These are phyloP conservation scores for Lichtheimia hyalospora DNA, from an alignment of 371 early-diverging fungal species.

Conservation along the genomic window DNA sequence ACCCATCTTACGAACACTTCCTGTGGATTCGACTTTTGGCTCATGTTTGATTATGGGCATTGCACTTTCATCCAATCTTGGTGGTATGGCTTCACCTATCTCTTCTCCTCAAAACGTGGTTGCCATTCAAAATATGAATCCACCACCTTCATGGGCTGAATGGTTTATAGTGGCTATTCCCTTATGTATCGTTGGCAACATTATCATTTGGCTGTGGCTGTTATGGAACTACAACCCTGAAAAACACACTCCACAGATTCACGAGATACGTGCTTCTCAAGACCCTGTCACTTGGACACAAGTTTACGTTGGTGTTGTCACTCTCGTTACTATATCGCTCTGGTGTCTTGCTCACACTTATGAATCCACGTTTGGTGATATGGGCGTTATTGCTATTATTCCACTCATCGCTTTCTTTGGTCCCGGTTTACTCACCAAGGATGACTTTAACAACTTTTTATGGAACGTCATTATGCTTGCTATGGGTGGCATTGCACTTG, in stretches of 20 bases:
- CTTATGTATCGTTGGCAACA: constrained; percentile 61
- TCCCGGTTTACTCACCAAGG: constrained; percentile 74
- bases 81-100: constrained; percentile 88
- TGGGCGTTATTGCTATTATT: constrained; percentile 81
- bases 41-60: constrained; percentile 78
- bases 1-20: constrained; percentile 78
- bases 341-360: constrained; percentile 75
- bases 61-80: constrained; percentile 81
- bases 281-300: constrained; percentile 65
- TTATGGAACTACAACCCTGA: constrained; percentile 67
- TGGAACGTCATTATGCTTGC: constrained; percentile 86
- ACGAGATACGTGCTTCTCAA: constrained; percentile 53
- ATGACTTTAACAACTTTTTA: constrained; percentile 79
- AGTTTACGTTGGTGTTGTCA: constrained; percentile 61
- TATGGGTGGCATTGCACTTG: constrained; percentile 85
- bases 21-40: constrained; percentile 64
- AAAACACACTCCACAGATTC: constrained; percentile 56
- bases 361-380: constrained; percentile 70
- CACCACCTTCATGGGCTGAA: constrained; percentile 69
- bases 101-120: constrained; percentile 81
- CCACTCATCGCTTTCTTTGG: constrained; percentile 84
- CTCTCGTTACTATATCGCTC: constrained; percentile 68
- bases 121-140: constrained; percentile 74
- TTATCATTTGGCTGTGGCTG: constrained; percentile 71
- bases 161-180: constrained; percentile 68